These are phyloP conservation scores for Theobroma grandiflorum DNA, from an alignment of 441 rosid genomes.

Conservation along the genomic window DNA sequence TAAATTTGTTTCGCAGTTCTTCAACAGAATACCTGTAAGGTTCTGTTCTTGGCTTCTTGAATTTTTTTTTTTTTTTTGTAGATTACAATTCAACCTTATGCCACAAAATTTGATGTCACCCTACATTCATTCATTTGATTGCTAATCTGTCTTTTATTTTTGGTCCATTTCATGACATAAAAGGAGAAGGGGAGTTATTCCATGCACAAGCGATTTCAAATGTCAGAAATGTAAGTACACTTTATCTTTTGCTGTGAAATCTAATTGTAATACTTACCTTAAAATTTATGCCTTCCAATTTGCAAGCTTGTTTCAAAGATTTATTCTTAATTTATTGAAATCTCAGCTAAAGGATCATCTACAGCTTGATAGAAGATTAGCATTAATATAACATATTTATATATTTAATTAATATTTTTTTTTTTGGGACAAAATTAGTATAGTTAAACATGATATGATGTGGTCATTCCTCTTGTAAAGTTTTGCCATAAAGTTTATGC, in stretches of 20 bases:
- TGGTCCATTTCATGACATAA: constrained; percentile 17
- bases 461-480: background rate
- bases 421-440: no score
- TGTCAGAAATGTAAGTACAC: constrained; percentile 41
- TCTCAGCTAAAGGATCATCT: no score
- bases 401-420: no score
- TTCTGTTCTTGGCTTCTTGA: constrained; percentile 17
- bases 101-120: background rate
- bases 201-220: constrained; percentile 35
- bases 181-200: constrained; percentile 37
- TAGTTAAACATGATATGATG: background rate
- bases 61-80: background rate
- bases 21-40: constrained; percentile 41
- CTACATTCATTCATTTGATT: constrained; percentile 5
- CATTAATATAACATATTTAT: background rate
- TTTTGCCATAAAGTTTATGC: background rate
- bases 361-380: no score
- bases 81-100: background rate
- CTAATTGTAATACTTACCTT: constrained; percentile 1
- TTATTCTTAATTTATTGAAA: no score
- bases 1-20: constrained; percentile 49
- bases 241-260: background rate
- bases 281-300: background rate
- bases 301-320: background rate
- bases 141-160: constrained; percentile 22